Evolutionary conservation across 345 rosid genomes (phyloP).

Genomic region (Eutrema heterophyllum): DNA sequence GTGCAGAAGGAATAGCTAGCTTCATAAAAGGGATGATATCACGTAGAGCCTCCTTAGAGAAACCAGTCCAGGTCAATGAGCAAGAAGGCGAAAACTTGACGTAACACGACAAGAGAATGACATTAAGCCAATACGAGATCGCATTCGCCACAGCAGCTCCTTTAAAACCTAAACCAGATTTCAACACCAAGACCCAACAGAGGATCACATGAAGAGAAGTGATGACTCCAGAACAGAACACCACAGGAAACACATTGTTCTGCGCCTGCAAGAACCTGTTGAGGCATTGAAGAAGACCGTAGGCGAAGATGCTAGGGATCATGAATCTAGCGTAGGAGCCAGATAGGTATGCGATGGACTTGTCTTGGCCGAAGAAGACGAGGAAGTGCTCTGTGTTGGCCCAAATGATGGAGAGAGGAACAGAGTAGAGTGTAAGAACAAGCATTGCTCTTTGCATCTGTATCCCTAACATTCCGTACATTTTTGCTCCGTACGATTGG

Average conservation of each 20-base stretch:
- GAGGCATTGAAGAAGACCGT: slow-evolving; percentile 54
- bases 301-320: slow-evolving; percentile 61
- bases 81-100: slow-evolving; percentile 34
- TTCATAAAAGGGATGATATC: slow-evolving; percentile 24
- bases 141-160: slow-evolving; percentile 32
- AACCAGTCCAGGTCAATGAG: slow-evolving; percentile 36
- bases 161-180: slow-evolving; percentile 25
- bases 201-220: slow-evolving; percentile 15
- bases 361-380: slow-evolving; percentile 37
- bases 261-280: slow-evolving; percentile 60
- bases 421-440: slow-evolving; percentile 35
- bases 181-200: slow-evolving; percentile 23
- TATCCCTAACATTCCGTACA: slow-evolving; percentile 57
- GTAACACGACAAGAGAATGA: slow-evolving; percentile 24
- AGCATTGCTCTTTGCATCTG: slow-evolving; percentile 69
- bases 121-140: slow-evolving; percentile 29
- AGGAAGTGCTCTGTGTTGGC: slow-evolving; percentile 45
- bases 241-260: slow-evolving; percentile 48
- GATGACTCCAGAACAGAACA: slow-evolving; percentile 18
- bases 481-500: slow-evolving; percentile 64
- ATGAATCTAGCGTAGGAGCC: slow-evolving; percentile 43
- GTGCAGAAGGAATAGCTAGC: slow-evolving; percentile 42
- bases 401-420: slow-evolving; percentile 58
- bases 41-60: slow-evolving; percentile 30
- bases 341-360: slow-evolving; percentile 12